A percentile compares a stretch with the other conserved stretches of the same genome.
phyloP scores from a whole-genome alignment of 805 yeast species.

The Yamadazyma sp. region DNA sequence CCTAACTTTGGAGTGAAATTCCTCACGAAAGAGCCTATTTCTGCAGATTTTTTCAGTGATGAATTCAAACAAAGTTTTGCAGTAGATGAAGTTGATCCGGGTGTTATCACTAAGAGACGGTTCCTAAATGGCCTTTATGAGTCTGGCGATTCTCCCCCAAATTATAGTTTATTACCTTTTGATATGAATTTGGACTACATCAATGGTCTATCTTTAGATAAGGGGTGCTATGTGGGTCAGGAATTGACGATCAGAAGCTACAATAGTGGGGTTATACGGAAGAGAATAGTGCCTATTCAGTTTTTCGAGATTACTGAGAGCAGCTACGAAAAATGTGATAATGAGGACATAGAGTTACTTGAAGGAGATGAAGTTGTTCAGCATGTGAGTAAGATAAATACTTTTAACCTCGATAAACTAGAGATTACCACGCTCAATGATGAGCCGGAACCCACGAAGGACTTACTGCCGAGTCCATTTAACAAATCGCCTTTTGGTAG shows the following conservation, averaged over 20 bases:
- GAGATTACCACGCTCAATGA: constrained; percentile 23
- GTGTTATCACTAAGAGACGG: constrained; percentile 47
- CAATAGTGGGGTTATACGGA: constrained; percentile 79
- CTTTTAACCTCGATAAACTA: constrained; percentile 16
- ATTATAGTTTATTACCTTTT: constrained; percentile 58
- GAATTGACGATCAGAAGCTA: constrained; percentile 88
- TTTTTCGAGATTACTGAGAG: constrained; percentile 24
- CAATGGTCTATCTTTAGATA: constrained; percentile 79
- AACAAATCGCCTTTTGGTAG: constrained; percentile 43
- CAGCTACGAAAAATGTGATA: constrained; percentile 9
- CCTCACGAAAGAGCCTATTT: constrained; percentile 24
- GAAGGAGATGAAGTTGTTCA: constrained; percentile 20
- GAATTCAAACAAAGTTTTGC: constrained; percentile 30
- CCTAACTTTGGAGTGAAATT: constrained; percentile 67
- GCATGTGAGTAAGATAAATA: constrained; percentile 15
- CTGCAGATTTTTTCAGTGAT: constrained; percentile 24
- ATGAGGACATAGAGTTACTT: constrained; percentile 17
- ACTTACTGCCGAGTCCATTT: constrained; percentile 5
- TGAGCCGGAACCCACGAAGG: constrained; percentile 13
- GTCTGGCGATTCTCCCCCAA: constrained; percentile 31
- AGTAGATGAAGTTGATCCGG: constrained; percentile 56
- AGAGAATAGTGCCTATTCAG: constrained; percentile 70
- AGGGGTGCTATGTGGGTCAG: constrained; percentile 97
- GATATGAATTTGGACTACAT: constrained; percentile 80
- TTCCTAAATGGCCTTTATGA: constrained; percentile 41